Evolutionary conservation across 257 asterid genomes (phyloP), one percentile per base, ranked within the genome.

Genomic region (Rubia yunnanensis): DNA sequence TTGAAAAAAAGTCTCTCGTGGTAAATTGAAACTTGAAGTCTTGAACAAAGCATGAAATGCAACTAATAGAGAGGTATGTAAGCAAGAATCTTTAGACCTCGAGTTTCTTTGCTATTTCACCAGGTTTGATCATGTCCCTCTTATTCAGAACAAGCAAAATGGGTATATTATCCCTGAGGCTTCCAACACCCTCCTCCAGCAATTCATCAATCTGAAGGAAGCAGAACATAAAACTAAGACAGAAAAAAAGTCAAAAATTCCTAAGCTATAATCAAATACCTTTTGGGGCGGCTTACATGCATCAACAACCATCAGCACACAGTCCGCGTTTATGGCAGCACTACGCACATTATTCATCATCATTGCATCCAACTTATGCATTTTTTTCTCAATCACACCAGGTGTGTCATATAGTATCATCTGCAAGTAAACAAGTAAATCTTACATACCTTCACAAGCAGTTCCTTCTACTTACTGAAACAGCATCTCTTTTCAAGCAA

Each of bases 371-470:
- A 92, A 80, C 83, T 82, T 92, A 78, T 89, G 99, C 97, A 89
- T 92, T 81, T 83, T 82, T 86, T 89, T 92, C 85, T 92, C 97
- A 58, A 92, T 92, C 72, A 92, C 95, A 64, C 99, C 99, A 23
- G 99, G 97, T 11, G 99, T 92, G 73, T 92, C 99, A 72, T 86
- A 92, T 56, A 92, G 97, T 76, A 92, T 89, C 94, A 89, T 89
- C 99, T 92, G 83, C 70, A 70, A 60, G 32, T 70, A 71, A 80
- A 64, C 50, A 56, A 17, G 67, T 4, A 35, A 35, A 64, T 18
- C 54, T 56, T 52, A 46, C 26, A 8, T 50, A 64, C 31, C 35
- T 26, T 54, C 57, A 53, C 4, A 59, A 7, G 27, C 5, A 17
- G 22, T 63, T 7, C 41, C 57, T 32, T 27, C 32, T 44, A 22